A percentile compares a stretch with the other conserved stretches of the same genome.
Conservation (phyloP, 1,284 basidiomycete species). For the Schizopora paradoxa region DNA sequence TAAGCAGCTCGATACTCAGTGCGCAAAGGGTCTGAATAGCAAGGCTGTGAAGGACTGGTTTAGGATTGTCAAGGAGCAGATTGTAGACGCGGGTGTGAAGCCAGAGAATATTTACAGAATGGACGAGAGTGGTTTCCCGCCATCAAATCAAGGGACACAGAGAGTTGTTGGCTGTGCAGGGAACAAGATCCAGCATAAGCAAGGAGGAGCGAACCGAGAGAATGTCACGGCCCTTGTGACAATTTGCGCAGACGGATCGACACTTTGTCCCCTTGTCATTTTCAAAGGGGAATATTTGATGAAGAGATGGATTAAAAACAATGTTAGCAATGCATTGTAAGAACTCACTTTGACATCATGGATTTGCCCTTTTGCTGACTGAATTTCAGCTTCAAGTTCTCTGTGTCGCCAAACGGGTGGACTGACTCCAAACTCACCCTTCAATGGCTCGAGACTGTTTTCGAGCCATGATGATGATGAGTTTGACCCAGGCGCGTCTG, state of each 20-base stretch:
- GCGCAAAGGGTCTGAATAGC: conserved; percentile 26
- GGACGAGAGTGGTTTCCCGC: conserved; percentile 32
- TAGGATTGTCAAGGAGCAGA: conserved; percentile 20
- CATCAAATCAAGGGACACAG: conserved; percentile 22
- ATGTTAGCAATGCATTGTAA: conserved; percentile 23
- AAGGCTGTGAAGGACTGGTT: conserved; percentile 24
- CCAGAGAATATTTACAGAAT: conserved; percentile 30
- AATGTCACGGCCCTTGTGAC: conserved; percentile 28
- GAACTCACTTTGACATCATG: conserved; percentile 20
- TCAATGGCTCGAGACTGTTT: conserved; percentile 30
- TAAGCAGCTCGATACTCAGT: conserved; percentile 24
- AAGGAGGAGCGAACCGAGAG: conserved; percentile 25
- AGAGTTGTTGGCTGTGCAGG: conserved; percentile 26
- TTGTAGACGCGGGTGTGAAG: conserved; percentile 20
- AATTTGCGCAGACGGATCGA: conserved; percentile 6
- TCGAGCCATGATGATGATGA: too few relatives aligned
- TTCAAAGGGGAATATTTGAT: conserved; percentile 23
- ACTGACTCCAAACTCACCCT: conserved; percentile 24
- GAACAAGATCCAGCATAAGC: conserved; percentile 29
- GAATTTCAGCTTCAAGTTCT: conserved; percentile 1
- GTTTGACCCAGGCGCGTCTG: too few relatives aligned
- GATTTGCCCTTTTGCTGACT: not conserved
- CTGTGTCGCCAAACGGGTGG: conserved; percentile 23
- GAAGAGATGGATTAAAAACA: conserved; percentile 26
- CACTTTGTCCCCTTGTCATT: not conserved